phyloP scores from a whole-genome alignment of 805 yeast genomes.

The Candida awuae region DNA sequence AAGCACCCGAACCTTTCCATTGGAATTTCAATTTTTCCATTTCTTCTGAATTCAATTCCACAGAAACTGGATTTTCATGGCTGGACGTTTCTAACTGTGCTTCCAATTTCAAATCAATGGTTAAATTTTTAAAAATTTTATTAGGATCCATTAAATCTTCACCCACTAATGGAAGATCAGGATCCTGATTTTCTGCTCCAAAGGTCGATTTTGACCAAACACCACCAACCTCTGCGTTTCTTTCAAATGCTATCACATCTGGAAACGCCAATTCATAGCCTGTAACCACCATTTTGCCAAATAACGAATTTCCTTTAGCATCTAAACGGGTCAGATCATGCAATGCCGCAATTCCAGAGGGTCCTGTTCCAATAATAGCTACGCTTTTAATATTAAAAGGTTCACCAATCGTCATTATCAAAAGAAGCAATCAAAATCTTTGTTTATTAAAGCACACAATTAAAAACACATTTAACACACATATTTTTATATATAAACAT shows the following conservation, averaged over 20 bases:
- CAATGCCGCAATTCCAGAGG: constrained; percentile 32
- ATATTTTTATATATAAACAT: too few relatives aligned
- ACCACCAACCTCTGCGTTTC: constrained; percentile 34
- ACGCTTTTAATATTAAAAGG: background rate
- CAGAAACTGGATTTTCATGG: constrained; percentile 28
- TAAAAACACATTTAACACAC: too few relatives aligned
- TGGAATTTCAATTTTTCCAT: constrained; percentile 15
- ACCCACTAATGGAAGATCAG: constrained; percentile 14
- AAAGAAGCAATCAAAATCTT: too few relatives aligned
- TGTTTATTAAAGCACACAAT: too few relatives aligned
- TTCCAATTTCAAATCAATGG: constrained; percentile 11
- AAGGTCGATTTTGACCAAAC: constrained; percentile 28
- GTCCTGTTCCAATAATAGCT: constrained; percentile 23
- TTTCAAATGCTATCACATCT: constrained; percentile 34
- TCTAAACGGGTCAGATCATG: constrained; percentile 28
- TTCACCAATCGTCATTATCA: too few relatives aligned
- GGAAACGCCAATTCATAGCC: constrained; percentile 22
- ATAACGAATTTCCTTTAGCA: constrained; percentile 23
- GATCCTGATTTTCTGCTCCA: constrained; percentile 16
- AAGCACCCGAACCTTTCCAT: constrained; percentile 35
- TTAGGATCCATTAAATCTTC: constrained; percentile 1
- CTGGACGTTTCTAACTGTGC: constrained; percentile 22
- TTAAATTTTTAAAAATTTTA: constrained; percentile 7
- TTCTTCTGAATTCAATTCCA: constrained; percentile 1
- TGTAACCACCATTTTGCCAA: constrained; percentile 11